A percentile compares a stretch with the other conserved stretches of the same genome.
Evolutionary conservation across 768 basidiomycete genomes (phyloP).

Genomic region (Boletus huronensis): DNA sequence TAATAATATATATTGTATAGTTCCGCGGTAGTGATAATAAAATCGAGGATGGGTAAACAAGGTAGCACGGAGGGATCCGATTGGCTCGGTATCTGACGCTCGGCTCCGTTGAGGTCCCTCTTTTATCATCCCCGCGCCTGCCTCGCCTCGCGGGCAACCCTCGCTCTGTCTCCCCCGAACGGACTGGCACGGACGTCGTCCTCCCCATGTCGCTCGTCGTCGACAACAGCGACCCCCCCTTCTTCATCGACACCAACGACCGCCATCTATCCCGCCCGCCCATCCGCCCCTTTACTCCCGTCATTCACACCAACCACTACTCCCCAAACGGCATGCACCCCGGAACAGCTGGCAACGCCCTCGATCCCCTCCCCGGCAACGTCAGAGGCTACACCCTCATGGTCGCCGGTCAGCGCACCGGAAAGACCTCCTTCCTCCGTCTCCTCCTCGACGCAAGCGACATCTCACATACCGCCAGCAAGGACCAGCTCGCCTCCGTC

Average conservation of each 20-base stretch:
- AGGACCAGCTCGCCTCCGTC: constrained; percentile 75
- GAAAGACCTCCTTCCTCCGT: constrained; percentile 85
- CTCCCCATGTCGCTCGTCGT: constrained; percentile 48
- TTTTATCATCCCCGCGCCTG: constrained; percentile 65
- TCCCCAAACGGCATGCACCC: constrained; percentile 27
- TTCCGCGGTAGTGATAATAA: constrained; percentile 26
- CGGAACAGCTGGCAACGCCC: constrained; percentile 28
- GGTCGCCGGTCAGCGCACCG: constrained; percentile 78
- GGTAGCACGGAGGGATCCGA: constrained; percentile 42
- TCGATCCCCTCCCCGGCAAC: constrained; percentile 25
- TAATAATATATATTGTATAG: constrained; percentile 26
- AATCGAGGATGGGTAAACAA: constrained; percentile 5
- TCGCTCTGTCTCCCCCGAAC: constrained; percentile 43
- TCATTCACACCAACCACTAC: constrained; percentile 21
- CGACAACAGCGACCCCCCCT: constrained; percentile 54
- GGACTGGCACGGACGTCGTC: constrained; percentile 41
- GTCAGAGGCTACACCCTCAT: constrained; percentile 59
- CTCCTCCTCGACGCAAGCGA: constrained; percentile 80
- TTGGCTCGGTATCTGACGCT: constrained; percentile 57
- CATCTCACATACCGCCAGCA: constrained; percentile 56
- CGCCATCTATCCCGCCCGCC: constrained; percentile 21
- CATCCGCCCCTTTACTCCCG: constrained; percentile 27
- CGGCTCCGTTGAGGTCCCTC: constrained; percentile 42
- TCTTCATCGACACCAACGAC: constrained; percentile 43
- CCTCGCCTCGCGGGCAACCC: constrained; percentile 58